Evolutionary conservation across 2,329 filamentous ascomycete species (phyloP).

Genomic region (Paramyrothecium sp.): DNA sequence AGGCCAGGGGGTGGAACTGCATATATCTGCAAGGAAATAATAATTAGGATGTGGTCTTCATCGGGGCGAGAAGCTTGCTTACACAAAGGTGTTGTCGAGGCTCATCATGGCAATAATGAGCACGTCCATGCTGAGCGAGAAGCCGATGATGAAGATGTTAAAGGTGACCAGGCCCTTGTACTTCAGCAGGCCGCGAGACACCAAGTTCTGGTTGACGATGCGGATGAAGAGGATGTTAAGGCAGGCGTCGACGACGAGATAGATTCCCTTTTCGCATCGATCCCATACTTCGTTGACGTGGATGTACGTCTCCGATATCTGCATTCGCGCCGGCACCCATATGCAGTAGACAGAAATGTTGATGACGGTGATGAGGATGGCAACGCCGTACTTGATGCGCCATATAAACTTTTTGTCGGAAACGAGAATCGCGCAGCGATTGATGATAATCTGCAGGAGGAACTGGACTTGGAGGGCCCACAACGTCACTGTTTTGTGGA

Average conservation of each 20-base stretch:
- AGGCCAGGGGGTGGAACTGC: slow-evolving; percentile 51
- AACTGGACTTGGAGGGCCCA: slow-evolving; percentile 23
- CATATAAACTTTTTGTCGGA: slow-evolving; percentile 13
- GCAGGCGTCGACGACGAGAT: slow-evolving; percentile 19
- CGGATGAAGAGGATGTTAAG: slow-evolving; percentile 23
- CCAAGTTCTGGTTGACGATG: slow-evolving; percentile 18
- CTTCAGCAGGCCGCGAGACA: slow-evolving; percentile 18
- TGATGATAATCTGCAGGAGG: slow-evolving; percentile 24
- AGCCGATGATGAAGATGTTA: slow-evolving; percentile 24
- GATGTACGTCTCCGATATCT: slow-evolving; percentile 18
- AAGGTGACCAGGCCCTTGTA: slow-evolving; percentile 20
- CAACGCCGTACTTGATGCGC: slow-evolving; percentile 16
- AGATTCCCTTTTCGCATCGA: slow-evolving; percentile 23
- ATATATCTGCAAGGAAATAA: slow-evolving; percentile 38
- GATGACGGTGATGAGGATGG: slow-evolving; percentile 18
- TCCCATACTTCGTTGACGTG: slow-evolving; percentile 23
- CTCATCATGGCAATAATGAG: slow-evolving; percentile 26
- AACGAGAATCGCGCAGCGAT: slow-evolving; percentile 20
- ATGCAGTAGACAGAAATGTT: slow-evolving; percentile 23
- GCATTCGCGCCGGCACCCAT: slow-evolving; percentile 21
- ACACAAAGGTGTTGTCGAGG: slow-evolving; percentile 23
- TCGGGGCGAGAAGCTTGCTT: slow-evolving; percentile 6
- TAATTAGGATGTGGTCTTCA: neutral
- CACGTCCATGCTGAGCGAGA: slow-evolving; percentile 22
- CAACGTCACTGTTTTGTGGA: slow-evolving; percentile 14